Evolutionary conservation across 2,329 filamentous ascomycete genomes (phyloP).

Genomic region (Trichocomaceae sp.): DNA sequence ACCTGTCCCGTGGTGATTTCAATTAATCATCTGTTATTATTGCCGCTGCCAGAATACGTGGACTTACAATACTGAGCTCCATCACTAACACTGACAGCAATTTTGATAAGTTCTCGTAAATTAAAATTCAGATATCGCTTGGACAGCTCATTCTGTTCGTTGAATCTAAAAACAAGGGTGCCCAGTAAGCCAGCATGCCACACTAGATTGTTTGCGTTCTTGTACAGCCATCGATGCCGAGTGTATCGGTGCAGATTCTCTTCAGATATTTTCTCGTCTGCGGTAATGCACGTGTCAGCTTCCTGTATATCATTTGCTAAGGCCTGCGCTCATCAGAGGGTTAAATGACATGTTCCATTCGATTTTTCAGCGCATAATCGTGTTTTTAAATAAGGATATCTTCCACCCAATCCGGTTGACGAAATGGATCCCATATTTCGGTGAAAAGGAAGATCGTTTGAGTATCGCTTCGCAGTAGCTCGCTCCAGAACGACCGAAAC

Average conservation of each 20-base stretch:
- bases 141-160: constrained; percentile 17
- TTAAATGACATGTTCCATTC: no score
- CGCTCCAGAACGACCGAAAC: no score
- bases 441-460: no score
- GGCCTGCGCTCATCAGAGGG: no score
- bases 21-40: constrained; percentile 7
- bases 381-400: no score
- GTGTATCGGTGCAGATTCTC: constrained; percentile 16
- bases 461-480: no score
- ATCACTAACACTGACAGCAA: constrained; percentile 10
- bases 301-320: no score
- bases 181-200: background rate
- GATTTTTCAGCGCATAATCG: no score
- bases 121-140: constrained; percentile 17
- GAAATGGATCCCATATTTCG: no score
- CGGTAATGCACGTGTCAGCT: no score
- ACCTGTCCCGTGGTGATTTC: constrained; percentile 8
- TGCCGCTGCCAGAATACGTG: background rate
- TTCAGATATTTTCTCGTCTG: constrained; percentile 4
- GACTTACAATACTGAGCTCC: background rate
- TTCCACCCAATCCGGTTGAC: no score
- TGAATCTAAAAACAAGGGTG: no score
- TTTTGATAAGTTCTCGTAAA: constrained; percentile 13
- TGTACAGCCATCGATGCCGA: constrained; percentile 16
- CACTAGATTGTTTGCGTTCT: background rate